phyloP scores from a whole-genome alignment of 345 rosid genomes.

The Gossypium stocksii region DNA sequence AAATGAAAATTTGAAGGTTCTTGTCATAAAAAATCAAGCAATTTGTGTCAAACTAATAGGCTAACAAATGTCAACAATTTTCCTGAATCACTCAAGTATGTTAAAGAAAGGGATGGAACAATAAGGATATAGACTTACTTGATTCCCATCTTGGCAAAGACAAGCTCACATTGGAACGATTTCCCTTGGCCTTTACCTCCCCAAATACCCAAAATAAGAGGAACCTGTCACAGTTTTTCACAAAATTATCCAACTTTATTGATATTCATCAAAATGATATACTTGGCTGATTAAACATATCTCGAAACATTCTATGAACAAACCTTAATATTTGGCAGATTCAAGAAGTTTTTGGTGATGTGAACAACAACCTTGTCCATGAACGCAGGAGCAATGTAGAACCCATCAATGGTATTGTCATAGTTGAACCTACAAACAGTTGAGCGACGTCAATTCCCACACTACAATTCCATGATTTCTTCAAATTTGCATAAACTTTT shows the following conservation, averaged over 20 bases:
- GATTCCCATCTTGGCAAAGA: conserved; percentile 96
- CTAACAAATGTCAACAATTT: background rate
- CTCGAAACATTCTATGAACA: background rate
- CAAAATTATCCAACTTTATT: background rate
- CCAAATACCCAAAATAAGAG: conserved; percentile 95
- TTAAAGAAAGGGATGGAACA: background rate
- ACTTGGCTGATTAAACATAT: background rate
- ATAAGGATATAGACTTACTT: conserved; percentile 40
- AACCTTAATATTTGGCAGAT: conserved; percentile 86
- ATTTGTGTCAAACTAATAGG: background rate
- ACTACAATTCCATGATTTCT: background rate
- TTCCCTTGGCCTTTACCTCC: conserved; percentile 99
- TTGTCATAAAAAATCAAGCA: background rate
- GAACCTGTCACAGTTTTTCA: conserved; percentile 42
- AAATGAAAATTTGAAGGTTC: background rate
- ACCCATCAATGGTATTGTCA: conserved; percentile 82
- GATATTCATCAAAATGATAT: background rate
- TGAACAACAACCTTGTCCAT: conserved; percentile 98
- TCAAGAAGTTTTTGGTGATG: conserved; percentile 89
- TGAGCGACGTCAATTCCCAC: background rate
- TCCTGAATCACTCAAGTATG: background rate
- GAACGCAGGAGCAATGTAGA: conserved; percentile 92
- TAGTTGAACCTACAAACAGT: conserved; percentile 45
- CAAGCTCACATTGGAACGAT: conserved; percentile 97
- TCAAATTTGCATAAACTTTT: background rate